Evolutionary conservation across 768 basidiomycete genomes (phyloP).

Genomic region (Cubamyces lactineus): DNA sequence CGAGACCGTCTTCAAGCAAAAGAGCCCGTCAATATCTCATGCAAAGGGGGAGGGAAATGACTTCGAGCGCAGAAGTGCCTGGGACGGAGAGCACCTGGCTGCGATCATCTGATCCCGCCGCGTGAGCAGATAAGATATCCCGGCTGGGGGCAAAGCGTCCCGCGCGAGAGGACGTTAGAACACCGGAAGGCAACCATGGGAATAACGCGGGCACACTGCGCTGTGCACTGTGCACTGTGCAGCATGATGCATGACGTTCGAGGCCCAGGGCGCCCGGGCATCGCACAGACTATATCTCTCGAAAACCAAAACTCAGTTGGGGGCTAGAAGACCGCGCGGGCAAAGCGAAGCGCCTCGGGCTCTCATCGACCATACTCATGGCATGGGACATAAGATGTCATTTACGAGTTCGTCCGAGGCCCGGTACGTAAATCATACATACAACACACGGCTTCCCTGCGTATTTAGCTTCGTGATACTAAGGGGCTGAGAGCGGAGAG

Average conservation of each 20-base stretch:
- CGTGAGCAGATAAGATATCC: conserved; percentile 22
- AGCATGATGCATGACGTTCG: conserved; percentile 2
- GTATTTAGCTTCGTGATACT: conserved; percentile 4
- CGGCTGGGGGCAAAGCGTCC: not conserved
- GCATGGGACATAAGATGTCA: conserved; percentile 5
- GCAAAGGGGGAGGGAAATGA: not conserved
- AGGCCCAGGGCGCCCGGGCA: conserved; percentile 8
- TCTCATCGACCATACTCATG: no score
- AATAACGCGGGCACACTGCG: not conserved
- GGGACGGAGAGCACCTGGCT: conserved; percentile 8
- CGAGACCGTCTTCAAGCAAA: not conserved
- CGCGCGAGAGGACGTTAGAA: conserved; percentile 9
- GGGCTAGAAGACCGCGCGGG: conserved; percentile 14
- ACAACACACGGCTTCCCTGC: conserved; percentile 9
- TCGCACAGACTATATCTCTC: not conserved
- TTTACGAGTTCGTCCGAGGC: not conserved
- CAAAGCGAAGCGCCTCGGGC: conserved; percentile 16
- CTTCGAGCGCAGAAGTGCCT: conserved; percentile 6
- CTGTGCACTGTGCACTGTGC: no score
- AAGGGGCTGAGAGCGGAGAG: conserved; percentile 7
- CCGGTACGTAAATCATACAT: conserved; percentile 23
- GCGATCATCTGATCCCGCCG: conserved; percentile 19
- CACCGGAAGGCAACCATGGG: conserved; percentile 19
- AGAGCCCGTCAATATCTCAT: not conserved
- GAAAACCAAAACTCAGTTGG: not conserved